phyloP scores from a whole-genome alignment of 78 protist species.

The Neovahlkampfia damariscottae region DNA sequence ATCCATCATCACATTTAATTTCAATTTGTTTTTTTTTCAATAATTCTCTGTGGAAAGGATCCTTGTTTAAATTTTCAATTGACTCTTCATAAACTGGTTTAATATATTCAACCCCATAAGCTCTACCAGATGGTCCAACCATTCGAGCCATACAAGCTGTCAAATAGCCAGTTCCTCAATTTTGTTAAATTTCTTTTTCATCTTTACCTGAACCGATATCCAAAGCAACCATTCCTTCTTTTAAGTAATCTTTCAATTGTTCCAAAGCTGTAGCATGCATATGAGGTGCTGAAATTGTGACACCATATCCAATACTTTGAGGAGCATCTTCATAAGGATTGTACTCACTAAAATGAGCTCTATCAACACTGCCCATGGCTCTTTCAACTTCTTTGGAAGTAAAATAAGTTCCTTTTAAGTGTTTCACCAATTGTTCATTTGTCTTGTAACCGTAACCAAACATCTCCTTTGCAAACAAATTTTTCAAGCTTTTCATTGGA shows the following conservation, averaged over 20 bases:
- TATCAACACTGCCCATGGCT: too few species aligned
- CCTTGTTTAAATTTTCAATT: neutral
- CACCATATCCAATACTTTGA: conserved; percentile 41
- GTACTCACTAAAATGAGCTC: too few species aligned
- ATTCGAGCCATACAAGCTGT: conserved; percentile 27
- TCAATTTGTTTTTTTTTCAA: neutral
- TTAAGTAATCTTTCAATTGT: conserved; percentile 20
- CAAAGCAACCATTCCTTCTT: conserved; percentile 19
- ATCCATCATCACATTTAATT: conserved; percentile 34
- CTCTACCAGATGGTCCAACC: conserved; percentile 44
- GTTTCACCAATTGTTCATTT: too few species aligned
- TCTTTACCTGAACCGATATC: conserved; percentile 55
- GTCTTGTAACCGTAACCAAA: too few species aligned
- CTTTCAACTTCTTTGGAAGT: too few species aligned
- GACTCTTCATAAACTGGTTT: conserved; percentile 33
- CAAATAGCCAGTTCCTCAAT: conserved; percentile 53
- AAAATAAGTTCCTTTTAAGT: too few species aligned
- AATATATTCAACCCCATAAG: conserved; percentile 48
- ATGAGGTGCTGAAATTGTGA: conserved; percentile 64
- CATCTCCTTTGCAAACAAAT: too few species aligned
- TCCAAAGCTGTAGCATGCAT: conserved; percentile 56
- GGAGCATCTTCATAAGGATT: conserved; percentile 32
- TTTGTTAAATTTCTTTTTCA: too few species aligned
- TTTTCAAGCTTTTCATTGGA: too few species aligned
- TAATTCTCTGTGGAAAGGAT: conserved; percentile 18